phyloP scores from a whole-genome alignment of 768 basidiomycete species.

The Boletus subparvulus region DNA sequence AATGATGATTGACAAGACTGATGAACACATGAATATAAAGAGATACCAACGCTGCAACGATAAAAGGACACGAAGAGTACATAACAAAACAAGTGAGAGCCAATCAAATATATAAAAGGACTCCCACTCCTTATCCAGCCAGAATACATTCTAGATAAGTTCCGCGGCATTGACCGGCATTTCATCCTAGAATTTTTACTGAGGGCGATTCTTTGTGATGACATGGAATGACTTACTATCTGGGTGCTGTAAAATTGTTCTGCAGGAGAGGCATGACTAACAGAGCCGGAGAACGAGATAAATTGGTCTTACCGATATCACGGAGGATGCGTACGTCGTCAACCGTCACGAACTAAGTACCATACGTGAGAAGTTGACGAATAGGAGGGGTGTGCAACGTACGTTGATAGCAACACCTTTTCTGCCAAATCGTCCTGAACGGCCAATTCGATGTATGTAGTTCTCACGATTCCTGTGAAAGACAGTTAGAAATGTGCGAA shows the following conservation, averaged over 20 bases:
- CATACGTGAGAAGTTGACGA: conserved; percentile 15
- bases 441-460: conserved; percentile 99
- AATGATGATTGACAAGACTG: conserved; percentile 1
- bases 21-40: conserved; percentile 6
- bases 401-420: conserved; percentile 99
- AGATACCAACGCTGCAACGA: conserved; percentile 8
- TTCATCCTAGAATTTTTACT: conserved; percentile 67
- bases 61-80: conserved; percentile 18
- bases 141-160: conserved; percentile 62
- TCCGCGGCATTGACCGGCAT: conserved; percentile 99
- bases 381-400: conserved; percentile 29
- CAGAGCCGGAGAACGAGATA: background rate
- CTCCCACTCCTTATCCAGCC: background rate
- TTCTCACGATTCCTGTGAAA: conserved; percentile 86
- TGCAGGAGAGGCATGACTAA: conserved; percentile 30
- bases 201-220: conserved; percentile 13
- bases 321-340: conserved; percentile 96
- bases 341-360: conserved; percentile 79
- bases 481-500: conserved; percentile 11
- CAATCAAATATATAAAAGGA: conserved; percentile 2
- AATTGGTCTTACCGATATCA: conserved; percentile 75
- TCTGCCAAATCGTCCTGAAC: conserved; percentile 96
- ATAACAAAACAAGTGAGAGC: conserved; percentile 11
- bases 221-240: conserved; percentile 54
- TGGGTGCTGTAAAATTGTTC: conserved; percentile 98